Base-by-base conservation (phyloP, 495 filamentous ascomycete genomes). In the Lasiosphaeria hispida region DNA sequence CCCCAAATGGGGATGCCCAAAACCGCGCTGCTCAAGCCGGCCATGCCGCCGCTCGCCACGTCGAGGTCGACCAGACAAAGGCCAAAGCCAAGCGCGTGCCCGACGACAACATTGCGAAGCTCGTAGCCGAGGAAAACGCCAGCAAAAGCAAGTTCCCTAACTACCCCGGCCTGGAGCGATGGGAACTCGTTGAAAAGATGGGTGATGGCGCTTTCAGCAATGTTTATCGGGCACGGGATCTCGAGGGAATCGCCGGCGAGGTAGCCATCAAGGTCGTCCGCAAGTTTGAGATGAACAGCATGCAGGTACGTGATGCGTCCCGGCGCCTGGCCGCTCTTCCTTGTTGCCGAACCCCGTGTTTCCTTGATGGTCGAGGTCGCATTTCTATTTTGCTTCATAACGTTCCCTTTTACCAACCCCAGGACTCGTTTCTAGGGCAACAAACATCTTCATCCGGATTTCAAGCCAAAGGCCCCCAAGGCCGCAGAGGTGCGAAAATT, bases 181-280 rank as follows among this genome's bases (percentile, higher is more conserved):
- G 88, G 87, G 84, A 87, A 53, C 72, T 98, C 41, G 6, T 96
- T 39, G 92, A 97, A 73, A 98, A 98, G 80, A 98, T 98, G 94
- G 94, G 94, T 52, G 94, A 98, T 64, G 94, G 94, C 50, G 94
- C 94, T 42, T 98, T 98, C 80, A 97, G 93, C 79, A 98, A 98
- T 60, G 94, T 98, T 54, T 98, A 97, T 71, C 85, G 90, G 3
- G 94, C 95, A 14, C 80, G 78, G 57, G 95, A 98, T 71, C 79
- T 76, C 35, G 64, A 78, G 15, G 85, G 86, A 17, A 76, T 87
- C 51, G 80, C 80, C 40, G 86, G 83, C 41, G 89, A 98, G 65
- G 91, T 94, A 13, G 94, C 94, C 43, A 97, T 98, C 81, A 98
- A 98, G 69, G 94, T 98, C 18, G 94, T 98, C 53, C 87, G 94